Base-by-base conservation (phyloP, 306 rosid species). In the Begonia loranthoides region DNA sequence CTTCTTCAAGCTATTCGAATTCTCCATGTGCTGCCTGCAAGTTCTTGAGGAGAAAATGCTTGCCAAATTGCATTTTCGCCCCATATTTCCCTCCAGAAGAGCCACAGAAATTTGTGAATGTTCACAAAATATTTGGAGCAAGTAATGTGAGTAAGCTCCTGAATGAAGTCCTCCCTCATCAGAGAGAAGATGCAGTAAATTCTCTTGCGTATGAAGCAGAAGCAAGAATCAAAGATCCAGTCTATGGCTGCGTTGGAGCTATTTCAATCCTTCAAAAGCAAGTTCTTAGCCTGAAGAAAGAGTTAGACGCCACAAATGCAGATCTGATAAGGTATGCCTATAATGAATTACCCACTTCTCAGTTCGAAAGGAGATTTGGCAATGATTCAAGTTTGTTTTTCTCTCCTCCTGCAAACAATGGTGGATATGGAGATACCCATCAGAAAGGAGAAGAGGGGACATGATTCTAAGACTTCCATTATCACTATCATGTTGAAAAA, bases 21-120 rank as follows among this genome's bases (percentile, higher is more conserved):
- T 74, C 94, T 21, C 97, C 97, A 12, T 90, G 97, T 66, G 97
- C 97, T 2, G 97, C 94, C 15, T 90, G 97, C 79, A 90, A 90
- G 55, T 85, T 90, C 66, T 41, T 90, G 51, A 71, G 97, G 61
- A 69, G 97, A 59, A 90, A 85, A 69, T 90, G 97, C 76, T 70
- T 72, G 73, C 78, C 87, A 0, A 90, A 82, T 22, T 90, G 97
- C 72, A 69, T 82, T 0, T 90, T 82, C 43, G 94, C 94, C 1
- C 85, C 97, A 11, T 89, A 85, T 61, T 89, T 89, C 38, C 94
- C 97, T 6, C 85, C 95, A 3, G 94, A 84, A 52, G 95, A 84
- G 78, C 95, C 95, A 2, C 83, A 80, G 12, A 89, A 89, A 50
- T 89, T 89, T 53, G 77, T 79, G 0, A 85, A 82, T 40, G 97